These are phyloP conservation scores for Metschnikowia corniflorae DNA, from an alignment of 805 yeast species.

Conservation along the genomic window DNA sequence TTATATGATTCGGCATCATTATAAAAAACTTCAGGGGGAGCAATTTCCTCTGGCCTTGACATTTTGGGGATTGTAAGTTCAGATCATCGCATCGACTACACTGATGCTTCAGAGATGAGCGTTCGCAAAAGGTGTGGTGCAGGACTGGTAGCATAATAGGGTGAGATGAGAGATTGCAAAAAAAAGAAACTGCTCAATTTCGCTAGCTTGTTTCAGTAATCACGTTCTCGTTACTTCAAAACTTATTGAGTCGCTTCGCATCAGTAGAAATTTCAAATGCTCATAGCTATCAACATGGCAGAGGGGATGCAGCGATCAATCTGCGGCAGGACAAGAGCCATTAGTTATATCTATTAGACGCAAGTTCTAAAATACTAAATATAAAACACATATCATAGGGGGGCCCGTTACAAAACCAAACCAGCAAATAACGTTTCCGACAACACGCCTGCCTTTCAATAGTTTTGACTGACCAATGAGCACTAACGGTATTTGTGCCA, in stretches of 20 bases:
- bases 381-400: slow-evolving; percentile 78
- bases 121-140: slow-evolving; percentile 5
- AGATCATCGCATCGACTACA: background rate
- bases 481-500: slow-evolving; percentile 83
- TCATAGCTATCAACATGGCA: no score
- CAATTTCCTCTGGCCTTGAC: slow-evolving; percentile 96
- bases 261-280: no score
- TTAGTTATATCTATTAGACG: no score
- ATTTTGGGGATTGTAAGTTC: slow-evolving; percentile 30
- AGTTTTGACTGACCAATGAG: slow-evolving; percentile 56
- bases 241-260: no score
- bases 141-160: slow-evolving; percentile 2
- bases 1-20: slow-evolving; percentile 86
- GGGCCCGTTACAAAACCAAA: slow-evolving; percentile 89
- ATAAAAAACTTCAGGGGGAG: slow-evolving; percentile 95
- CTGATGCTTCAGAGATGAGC: slow-evolving; percentile 8
- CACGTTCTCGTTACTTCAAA: no score
- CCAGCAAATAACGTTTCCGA: slow-evolving; percentile 89
- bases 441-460: slow-evolving; percentile 49
- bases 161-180: no score
- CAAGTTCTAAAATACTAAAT: slow-evolving; percentile 54
- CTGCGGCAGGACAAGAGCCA: no score
- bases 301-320: no score
- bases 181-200: no score
- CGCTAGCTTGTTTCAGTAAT: no score